phyloP scores from a whole-genome alignment of 2,329 filamentous ascomycete species.

The Esteya vermicola region DNA sequence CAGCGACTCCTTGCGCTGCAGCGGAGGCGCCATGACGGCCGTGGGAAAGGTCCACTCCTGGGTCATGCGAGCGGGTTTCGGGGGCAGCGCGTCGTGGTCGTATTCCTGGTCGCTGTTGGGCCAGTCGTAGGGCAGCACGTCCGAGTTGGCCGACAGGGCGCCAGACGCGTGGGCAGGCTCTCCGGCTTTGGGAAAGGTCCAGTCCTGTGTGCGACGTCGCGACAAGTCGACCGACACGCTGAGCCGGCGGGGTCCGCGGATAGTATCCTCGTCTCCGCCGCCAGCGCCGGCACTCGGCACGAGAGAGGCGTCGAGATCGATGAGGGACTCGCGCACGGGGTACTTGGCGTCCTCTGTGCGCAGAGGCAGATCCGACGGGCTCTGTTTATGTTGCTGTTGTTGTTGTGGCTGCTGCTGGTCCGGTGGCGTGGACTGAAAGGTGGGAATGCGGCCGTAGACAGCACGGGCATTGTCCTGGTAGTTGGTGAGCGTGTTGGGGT shows the following conservation, averaged over 20 bases:
- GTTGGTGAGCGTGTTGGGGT: constrained; percentile 49
- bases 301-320: constrained; percentile 45
- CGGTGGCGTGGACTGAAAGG: constrained; percentile 18
- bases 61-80: background rate
- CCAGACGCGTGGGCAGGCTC: too few relatives aligned
- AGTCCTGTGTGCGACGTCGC: constrained; percentile 26
- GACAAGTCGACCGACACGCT: constrained; percentile 38
- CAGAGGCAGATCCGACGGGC: constrained; percentile 40
- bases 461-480: constrained; percentile 48
- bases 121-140: constrained; percentile 28
- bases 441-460: constrained; percentile 38
- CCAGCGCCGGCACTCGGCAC: too few relatives aligned
- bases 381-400: background rate
- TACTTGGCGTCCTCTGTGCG: constrained; percentile 37
- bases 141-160: constrained; percentile 33
- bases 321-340: constrained; percentile 44
- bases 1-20: too few relatives aligned
- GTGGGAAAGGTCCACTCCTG: constrained; percentile 2
- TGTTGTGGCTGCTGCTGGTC: constrained; percentile 9
- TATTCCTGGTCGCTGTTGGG: constrained; percentile 11
- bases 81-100: background rate
- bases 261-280: constrained; percentile 36
- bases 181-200: constrained; percentile 34
- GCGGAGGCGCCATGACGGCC: too few relatives aligned
- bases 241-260: constrained; percentile 34